These are phyloP conservation scores for Lipomyces chichibuensis DNA, from an alignment of 805 yeast genomes.

Conservation along the genomic window DNA sequence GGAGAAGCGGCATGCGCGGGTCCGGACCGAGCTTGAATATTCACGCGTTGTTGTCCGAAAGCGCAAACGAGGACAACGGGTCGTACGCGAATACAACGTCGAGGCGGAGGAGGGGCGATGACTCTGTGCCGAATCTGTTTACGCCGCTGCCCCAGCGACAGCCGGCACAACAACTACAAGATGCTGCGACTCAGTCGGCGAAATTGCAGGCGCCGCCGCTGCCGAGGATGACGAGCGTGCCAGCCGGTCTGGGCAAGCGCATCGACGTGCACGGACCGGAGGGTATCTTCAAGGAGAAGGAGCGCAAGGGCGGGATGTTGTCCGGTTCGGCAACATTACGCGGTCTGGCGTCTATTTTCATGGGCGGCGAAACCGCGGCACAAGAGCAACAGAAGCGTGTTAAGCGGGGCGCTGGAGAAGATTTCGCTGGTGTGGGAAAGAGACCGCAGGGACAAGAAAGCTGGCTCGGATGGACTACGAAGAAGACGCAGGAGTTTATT, in stretches of 20 bases:
- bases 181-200: not conserved
- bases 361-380: conserved; percentile 14
- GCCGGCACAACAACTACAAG: not conserved
- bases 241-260: conserved; percentile 26
- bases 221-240: conserved; percentile 32
- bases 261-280: conserved; percentile 35
- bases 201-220: not conserved
- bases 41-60: conserved; percentile 14
- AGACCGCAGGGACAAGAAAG: conserved; percentile 12
- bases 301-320: conserved; percentile 19
- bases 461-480: conserved; percentile 44
- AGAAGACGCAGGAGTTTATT: conserved; percentile 51
- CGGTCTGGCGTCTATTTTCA: conserved; percentile 26
- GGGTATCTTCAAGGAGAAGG: conserved; percentile 39
- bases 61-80: not conserved
- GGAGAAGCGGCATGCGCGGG: conserved; percentile 7
- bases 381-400: not conserved
- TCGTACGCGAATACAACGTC: not conserved
- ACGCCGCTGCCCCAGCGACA: conserved; percentile 4
- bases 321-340: conserved; percentile 24
- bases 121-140: conserved; percentile 3
- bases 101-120: conserved; percentile 2
- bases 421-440: conserved; percentile 6
- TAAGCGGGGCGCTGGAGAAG: not conserved
- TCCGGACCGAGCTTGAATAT: conserved; percentile 19